phyloP scores from a whole-genome alignment of 2,329 filamentous ascomycete genomes.

The Cladophialophora immunda region DNA sequence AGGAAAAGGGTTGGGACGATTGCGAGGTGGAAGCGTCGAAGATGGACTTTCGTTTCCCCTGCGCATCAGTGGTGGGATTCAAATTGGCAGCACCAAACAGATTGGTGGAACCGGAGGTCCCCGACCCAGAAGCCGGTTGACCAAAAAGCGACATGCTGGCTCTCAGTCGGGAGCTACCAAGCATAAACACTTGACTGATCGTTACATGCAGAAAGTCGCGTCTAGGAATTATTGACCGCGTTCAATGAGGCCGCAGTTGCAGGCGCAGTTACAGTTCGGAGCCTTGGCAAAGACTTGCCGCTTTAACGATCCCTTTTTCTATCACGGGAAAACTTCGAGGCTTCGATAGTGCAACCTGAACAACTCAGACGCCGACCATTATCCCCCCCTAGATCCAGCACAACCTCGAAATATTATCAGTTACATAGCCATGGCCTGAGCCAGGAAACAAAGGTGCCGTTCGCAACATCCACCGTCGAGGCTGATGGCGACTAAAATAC shows the following conservation, averaged over 20 bases:
- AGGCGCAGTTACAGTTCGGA: background rate
- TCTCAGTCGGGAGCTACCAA: background rate
- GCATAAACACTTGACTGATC: background rate
- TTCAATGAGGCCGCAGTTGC: background rate
- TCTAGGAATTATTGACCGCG: background rate
- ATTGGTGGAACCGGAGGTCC: slow-evolving; percentile 18
- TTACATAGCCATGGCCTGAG: background rate
- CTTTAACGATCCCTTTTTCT: background rate
- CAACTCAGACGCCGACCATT: background rate
- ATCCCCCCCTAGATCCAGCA: background rate
- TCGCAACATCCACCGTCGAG: background rate
- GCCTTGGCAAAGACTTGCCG: background rate
- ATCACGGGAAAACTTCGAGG: background rate
- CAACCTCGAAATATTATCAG: background rate
- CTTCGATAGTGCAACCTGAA: too few relatives aligned
- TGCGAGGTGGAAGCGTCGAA: slow-evolving; percentile 39
- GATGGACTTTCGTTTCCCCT: slow-evolving; percentile 41
- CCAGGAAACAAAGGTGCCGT: background rate
- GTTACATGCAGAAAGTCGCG: background rate
- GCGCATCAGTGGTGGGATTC: slow-evolving; percentile 36
- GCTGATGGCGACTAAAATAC: background rate
- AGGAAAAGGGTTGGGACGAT: slow-evolving; percentile 21
- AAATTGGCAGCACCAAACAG: slow-evolving; percentile 37
- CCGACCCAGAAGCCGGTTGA: slow-evolving; percentile 26
- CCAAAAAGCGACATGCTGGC: slow-evolving; percentile 40